Percentiles rank a stretch among this genome's conserved stretches.
Conservation (phyloP, 169 alveolate genomes). For the Plasmodium knowlesi region DNA sequence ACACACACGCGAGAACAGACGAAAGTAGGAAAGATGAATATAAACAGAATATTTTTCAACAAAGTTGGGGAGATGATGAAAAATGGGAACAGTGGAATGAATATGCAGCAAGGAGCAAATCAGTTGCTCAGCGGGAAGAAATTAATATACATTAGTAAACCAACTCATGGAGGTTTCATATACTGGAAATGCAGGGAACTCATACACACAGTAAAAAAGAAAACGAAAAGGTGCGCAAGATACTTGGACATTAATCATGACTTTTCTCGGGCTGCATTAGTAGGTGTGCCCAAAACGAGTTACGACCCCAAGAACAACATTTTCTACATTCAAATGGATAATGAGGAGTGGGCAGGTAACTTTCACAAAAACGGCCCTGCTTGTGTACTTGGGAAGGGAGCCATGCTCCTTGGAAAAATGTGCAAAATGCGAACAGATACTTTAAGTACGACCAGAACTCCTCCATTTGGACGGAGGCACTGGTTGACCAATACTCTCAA, state of each 20-base stretch:
- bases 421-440: not conserved
- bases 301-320: constrained; percentile 86
- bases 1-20: not conserved
- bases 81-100: constrained; percentile 37
- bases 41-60: not conserved
- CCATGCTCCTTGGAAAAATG: not conserved
- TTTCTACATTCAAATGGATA: constrained; percentile 82
- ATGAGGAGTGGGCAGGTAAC: constrained; percentile 85
- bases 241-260: constrained; percentile 77
- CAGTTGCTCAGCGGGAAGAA: constrained; percentile 1
- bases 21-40: constrained; percentile 8
- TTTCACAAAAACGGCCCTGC: not conserved
- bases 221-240: constrained; percentile 77
- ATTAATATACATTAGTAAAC: constrained; percentile 75
- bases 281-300: constrained; percentile 85
- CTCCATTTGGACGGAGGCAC: not conserved
- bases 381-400: not conserved
- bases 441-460: not conserved
- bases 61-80: constrained; percentile 29
- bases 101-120: not conserved
- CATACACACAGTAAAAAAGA: constrained; percentile 54
- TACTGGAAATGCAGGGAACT: constrained; percentile 81
- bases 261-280: constrained; percentile 78
- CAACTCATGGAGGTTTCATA: constrained; percentile 82
- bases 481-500: not conserved